Evolutionary conservation across 306 rosid genomes (phyloP).

Genomic region (Hylodesmum podocarpum): DNA sequence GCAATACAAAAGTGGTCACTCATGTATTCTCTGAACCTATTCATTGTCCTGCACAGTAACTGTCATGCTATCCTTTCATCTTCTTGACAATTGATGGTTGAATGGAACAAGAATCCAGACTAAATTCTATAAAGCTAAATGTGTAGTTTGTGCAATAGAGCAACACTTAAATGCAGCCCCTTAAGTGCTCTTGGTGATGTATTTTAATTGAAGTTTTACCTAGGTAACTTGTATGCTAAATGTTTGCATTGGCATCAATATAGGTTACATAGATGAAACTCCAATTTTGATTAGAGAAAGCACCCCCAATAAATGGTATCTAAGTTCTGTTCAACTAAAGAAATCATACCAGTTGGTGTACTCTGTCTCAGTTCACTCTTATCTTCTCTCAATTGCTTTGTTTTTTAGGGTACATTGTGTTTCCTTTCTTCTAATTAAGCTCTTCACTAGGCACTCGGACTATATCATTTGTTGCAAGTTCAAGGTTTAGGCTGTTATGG

Average conservation of each 20-base stretch:
- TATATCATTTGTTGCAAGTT: constrained; percentile 17
- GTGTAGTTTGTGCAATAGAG: constrained; percentile 1
- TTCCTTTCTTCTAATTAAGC: not conserved
- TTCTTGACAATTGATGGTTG: not conserved
- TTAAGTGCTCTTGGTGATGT: not conserved
- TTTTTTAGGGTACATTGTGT: not conserved
- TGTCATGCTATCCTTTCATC: not conserved
- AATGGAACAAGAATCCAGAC: not conserved
- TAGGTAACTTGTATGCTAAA: not conserved
- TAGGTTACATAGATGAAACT: not conserved
- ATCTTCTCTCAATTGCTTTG: not conserved
- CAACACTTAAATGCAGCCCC: not conserved
- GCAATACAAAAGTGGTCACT: not conserved
- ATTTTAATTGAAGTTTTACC: not conserved
- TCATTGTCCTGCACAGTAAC: not conserved
- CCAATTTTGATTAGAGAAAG: not conserved
- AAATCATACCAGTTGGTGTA: not conserved
- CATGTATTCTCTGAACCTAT: not conserved
- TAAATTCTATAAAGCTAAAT: not conserved
- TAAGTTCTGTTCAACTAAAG: not conserved
- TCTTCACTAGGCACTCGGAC: not conserved
- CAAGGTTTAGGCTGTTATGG: not conserved
- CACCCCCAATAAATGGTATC: not conserved
- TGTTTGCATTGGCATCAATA: not conserved
- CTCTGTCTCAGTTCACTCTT: not conserved